phyloP scores from a whole-genome alignment of 495 filamentous ascomycete genomes.

The Clohesyomyces aquaticus region DNA sequence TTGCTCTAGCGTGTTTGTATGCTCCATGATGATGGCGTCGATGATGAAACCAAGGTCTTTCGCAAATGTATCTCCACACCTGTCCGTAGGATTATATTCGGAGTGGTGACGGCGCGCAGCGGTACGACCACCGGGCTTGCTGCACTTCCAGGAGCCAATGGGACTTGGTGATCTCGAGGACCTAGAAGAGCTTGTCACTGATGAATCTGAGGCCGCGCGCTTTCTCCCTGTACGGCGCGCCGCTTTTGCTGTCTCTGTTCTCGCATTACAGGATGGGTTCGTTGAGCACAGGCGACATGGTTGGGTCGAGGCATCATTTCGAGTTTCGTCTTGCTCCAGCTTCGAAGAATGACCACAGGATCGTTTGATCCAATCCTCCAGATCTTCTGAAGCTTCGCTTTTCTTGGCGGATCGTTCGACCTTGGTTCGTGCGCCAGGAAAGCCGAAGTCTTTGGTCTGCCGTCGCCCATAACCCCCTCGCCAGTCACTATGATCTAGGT shows the following conservation, averaged over 20 bases:
- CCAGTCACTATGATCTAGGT: constrained; percentile 26
- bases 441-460: constrained; percentile 35
- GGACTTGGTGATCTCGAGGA: no score
- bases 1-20: constrained; percentile 33
- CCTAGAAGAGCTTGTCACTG: constrained; percentile 14
- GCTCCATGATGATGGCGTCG: constrained; percentile 40
- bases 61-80: constrained; percentile 36
- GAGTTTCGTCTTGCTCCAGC: background rate
- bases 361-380: constrained; percentile 28
- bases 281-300: constrained; percentile 18
- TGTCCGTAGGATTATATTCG: constrained; percentile 23
- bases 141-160: background rate
- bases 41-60: constrained; percentile 37
- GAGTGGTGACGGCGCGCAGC: constrained; percentile 19
- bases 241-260: background rate
- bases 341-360: constrained; percentile 34
- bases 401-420: constrained; percentile 5
- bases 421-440: constrained; percentile 33
- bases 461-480: constrained; percentile 27
- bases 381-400: constrained; percentile 8
- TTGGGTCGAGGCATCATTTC: constrained; percentile 11
- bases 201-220: constrained; percentile 22
- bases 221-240: constrained; percentile 1
- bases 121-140: background rate
- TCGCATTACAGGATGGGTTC: background rate